phyloP scores from a whole-genome alignment of 306 rosid species.

The Glycine tomentella region DNA sequence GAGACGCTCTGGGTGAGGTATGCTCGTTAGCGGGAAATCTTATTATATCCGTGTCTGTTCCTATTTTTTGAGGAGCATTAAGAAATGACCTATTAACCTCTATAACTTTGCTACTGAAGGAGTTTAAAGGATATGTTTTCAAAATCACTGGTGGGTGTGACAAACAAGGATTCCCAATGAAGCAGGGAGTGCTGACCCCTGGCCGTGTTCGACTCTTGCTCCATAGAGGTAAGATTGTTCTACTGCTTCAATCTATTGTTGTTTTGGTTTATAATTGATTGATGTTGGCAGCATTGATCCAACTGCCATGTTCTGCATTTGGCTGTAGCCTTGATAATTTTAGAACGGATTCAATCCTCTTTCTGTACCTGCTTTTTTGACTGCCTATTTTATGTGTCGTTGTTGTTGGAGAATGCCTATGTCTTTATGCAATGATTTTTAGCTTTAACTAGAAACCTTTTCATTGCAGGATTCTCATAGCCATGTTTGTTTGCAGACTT shows the following conservation, averaged over 20 bases:
- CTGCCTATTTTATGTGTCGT: too few species aligned
- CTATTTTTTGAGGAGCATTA: background rate
- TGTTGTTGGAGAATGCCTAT: too few species aligned
- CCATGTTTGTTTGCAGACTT: background rate
- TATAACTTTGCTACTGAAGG: constrained; percentile 10
- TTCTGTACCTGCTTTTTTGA: too few species aligned
- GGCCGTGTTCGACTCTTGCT: constrained; percentile 54
- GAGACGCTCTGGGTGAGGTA: constrained; percentile 55
- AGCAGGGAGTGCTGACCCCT: constrained; percentile 59
- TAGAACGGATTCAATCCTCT: background rate
- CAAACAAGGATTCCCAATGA: constrained; percentile 57
- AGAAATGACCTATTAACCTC: background rate
- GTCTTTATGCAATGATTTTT: background rate
- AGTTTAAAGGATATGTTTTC: constrained; percentile 54
- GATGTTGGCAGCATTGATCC: background rate
- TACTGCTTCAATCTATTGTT: background rate
- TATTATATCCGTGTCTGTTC: background rate
- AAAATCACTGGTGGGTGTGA: constrained; percentile 54
- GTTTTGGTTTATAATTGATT: background rate
- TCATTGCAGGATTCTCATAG: background rate
- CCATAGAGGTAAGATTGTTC: constrained; percentile 39
- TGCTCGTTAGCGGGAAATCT: background rate
- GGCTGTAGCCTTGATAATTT: background rate
- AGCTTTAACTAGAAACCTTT: background rate
- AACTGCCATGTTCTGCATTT: background rate